phyloP scores from a whole-genome alignment of 345 rosid species.

The Orychophragmus violaceus region DNA sequence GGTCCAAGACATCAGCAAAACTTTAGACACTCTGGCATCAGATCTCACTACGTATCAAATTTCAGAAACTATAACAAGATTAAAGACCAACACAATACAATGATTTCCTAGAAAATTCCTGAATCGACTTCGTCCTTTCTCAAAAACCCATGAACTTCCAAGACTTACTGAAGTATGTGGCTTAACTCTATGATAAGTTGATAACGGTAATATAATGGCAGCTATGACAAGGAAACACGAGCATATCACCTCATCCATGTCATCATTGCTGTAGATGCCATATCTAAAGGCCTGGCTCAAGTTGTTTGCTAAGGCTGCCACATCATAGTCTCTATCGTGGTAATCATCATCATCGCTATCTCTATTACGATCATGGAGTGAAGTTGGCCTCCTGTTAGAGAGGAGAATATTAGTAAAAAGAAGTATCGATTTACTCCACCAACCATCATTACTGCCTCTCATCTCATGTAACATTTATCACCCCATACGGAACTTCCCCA shows the following conservation, averaged over 20 bases:
- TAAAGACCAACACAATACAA: neutral
- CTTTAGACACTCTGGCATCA: neutral
- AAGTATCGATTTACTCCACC: neutral
- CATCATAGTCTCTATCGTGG: slow-evolving; percentile 94
- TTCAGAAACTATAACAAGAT: neutral
- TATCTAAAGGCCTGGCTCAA: slow-evolving; percentile 88
- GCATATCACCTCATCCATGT: slow-evolving; percentile 63
- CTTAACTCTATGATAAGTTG: neutral
- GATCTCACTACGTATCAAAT: slow-evolving; percentile 2
- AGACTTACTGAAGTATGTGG: neutral
- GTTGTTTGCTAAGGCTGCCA: slow-evolving; percentile 87
- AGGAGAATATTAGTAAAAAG: slow-evolving; percentile 11
- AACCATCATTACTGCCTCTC: slow-evolving; percentile 5
- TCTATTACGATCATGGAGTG: slow-evolving; percentile 70
- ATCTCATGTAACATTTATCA: no score
- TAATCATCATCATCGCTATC: slow-evolving; percentile 94
- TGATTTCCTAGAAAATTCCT: neutral
- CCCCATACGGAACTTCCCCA: no score
- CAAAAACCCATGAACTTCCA: neutral
- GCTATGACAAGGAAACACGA: slow-evolving; percentile 10
- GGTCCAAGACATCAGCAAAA: neutral
- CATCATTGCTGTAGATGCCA: slow-evolving; percentile 78
- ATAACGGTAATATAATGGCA: neutral
- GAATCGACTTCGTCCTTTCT: neutral
- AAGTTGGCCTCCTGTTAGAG: slow-evolving; percentile 77